Percentiles rank a stretch among this genome's conserved stretches.
Conservation (phyloP, 1,284 basidiomycete genomes). For the Peniophora sp. region DNA sequence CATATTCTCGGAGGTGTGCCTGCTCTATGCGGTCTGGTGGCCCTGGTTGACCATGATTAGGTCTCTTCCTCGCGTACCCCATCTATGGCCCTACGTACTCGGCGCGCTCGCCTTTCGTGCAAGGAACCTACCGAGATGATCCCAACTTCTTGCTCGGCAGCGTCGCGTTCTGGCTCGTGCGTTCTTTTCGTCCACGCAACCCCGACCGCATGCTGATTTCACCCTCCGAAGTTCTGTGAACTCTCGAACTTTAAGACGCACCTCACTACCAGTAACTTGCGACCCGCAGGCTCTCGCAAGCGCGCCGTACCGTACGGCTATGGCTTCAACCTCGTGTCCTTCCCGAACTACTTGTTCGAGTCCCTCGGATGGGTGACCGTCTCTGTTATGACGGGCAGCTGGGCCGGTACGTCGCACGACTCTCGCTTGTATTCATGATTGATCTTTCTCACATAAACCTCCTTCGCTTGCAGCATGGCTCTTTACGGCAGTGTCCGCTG, state of each 20-base stretch:
- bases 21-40: conserved; percentile 4
- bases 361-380: conserved; percentile 71
- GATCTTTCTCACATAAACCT: conserved; percentile 4
- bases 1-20: conserved; percentile 69
- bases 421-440: not conserved
- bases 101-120: conserved; percentile 51
- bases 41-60: conserved; percentile 23
- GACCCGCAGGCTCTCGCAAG: conserved; percentile 73
- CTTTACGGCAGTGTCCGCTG: conserved; percentile 64
- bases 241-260: conserved; percentile 86
- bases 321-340: conserved; percentile 81
- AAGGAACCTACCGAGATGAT: conserved; percentile 62
- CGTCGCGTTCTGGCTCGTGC: conserved; percentile 67
- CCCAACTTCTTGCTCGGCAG: conserved; percentile 63
- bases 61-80: conserved; percentile 69
- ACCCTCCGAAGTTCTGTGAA: conserved; percentile 61
- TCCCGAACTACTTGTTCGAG: conserved; percentile 97
- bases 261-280: conserved; percentile 73
- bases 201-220: conserved; percentile 1
- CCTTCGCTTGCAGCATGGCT: conserved; percentile 47
- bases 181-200: conserved; percentile 22
- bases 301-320: conserved; percentile 84
- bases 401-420: conserved; percentile 53
- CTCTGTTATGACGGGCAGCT: conserved; percentile 72
- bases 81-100: conserved; percentile 73